phyloP scores from a whole-genome alignment of 495 filamentous ascomycete species.

The Saxispiralis lemnorum region DNA sequence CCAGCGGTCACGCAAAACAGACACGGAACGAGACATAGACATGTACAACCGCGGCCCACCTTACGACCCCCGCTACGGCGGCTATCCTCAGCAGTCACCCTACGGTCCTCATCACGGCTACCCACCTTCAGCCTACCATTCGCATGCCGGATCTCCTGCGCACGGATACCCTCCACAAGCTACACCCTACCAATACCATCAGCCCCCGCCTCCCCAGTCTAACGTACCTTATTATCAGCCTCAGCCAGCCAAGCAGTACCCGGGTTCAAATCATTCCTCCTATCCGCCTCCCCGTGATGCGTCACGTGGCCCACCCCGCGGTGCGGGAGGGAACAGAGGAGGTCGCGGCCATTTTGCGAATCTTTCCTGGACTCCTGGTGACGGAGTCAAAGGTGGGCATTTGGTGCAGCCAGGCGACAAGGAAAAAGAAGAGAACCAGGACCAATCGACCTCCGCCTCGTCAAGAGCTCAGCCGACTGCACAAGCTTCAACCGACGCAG shows the following conservation, averaged over 20 bases:
- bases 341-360: conserved; percentile 36
- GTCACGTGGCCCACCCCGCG: conserved; percentile 5
- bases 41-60: conserved; percentile 13
- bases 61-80: conserved; percentile 17
- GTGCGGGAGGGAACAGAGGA: conserved; percentile 24
- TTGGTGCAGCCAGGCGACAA: conserved; percentile 18
- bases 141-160: conserved; percentile 20
- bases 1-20: background rate
- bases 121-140: conserved; percentile 11
- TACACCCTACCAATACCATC: conserved; percentile 26
- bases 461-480: background rate
- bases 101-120: conserved; percentile 49
- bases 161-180: conserved; percentile 29
- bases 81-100: conserved; percentile 43
- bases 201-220: conserved; percentile 7
- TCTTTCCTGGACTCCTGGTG: conserved; percentile 40
- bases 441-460: conserved; percentile 1
- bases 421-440: conserved; percentile 8
- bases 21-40: conserved; percentile 5
- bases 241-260: conserved; percentile 34
- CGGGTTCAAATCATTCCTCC: conserved; percentile 31
- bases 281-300: background rate
- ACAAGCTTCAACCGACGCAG: conserved; percentile 6
- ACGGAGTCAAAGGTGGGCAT: conserved; percentile 24
- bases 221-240: conserved; percentile 35